A percentile compares a stretch with the other conserved stretches of the same genome.
phyloP scores from a whole-genome alignment of 768 basidiomycete species.

The Tulasnella sp. region DNA sequence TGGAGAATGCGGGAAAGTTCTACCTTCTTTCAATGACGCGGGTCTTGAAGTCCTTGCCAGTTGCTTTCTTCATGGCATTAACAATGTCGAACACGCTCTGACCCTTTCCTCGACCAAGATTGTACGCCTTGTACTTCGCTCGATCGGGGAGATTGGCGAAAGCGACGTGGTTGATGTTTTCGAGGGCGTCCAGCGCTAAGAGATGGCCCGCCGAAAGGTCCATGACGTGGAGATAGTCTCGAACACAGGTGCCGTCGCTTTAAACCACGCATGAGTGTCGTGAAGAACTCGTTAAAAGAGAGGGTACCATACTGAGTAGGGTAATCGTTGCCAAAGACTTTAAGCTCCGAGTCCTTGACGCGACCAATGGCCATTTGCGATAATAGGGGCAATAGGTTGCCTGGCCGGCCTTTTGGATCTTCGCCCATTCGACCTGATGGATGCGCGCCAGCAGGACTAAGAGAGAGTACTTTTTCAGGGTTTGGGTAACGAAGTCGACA shows the following conservation, averaged over 20 bases:
- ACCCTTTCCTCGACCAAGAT: constrained; percentile 90
- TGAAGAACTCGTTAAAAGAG: background rate
- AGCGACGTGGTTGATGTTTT: constrained; percentile 46
- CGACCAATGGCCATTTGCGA: constrained; percentile 94
- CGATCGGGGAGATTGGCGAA: constrained; percentile 56
- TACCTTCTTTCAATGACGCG: constrained; percentile 89
- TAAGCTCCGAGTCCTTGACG: constrained; percentile 60
- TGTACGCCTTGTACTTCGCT: constrained; percentile 83
- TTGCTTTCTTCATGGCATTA: constrained; percentile 89
- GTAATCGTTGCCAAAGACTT: constrained; percentile 96
- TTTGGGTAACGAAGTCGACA: background rate
- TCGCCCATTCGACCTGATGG: constrained; percentile 94
- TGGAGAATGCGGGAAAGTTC: constrained; percentile 37
- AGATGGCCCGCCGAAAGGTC: constrained; percentile 95
- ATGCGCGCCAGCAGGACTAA: constrained; percentile 95
- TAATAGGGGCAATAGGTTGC: constrained; percentile 88
- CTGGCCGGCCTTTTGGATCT: constrained; percentile 92
- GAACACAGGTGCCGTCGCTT: constrained; percentile 96
- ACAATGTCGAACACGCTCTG: constrained; percentile 92
- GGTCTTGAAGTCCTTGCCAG: constrained; percentile 81
- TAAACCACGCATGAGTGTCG: background rate
- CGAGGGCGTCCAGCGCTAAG: constrained; percentile 81
- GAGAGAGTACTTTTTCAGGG: constrained; percentile 24
- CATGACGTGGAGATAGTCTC: constrained; percentile 89
- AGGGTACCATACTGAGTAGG: constrained; percentile 83